Percentiles rank a stretch among this genome's conserved stretches.
These are phyloP conservation scores for Teunomyces aglyptinius DNA, from an alignment of 805 yeast genomes.

Conservation along the genomic window DNA sequence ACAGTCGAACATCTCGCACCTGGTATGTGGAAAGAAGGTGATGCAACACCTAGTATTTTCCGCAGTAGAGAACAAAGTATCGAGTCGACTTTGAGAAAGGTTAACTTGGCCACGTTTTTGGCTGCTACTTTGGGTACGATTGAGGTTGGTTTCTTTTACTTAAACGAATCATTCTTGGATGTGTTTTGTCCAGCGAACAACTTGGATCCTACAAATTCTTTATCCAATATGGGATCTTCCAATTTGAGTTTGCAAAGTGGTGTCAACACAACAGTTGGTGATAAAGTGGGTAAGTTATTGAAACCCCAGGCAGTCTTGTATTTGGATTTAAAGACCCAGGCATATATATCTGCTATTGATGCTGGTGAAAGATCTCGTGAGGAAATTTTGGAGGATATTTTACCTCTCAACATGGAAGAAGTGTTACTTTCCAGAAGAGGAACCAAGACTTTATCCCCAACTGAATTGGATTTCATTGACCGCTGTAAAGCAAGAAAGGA, in stretches of 20 bases:
- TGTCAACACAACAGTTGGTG: conserved; percentile 34
- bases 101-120: conserved; percentile 83
- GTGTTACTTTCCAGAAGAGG: conserved; percentile 40
- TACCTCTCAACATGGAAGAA: conserved; percentile 63
- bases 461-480: conserved; percentile 74
- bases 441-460: conserved; percentile 53
- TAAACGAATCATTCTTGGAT: conserved; percentile 81
- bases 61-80: conserved; percentile 60
- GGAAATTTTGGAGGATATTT: conserved; percentile 71
- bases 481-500: conserved; percentile 73
- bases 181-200: conserved; percentile 79
- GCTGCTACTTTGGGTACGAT: conserved; percentile 83
- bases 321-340: conserved; percentile 91
- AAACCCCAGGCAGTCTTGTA: conserved; percentile 79
- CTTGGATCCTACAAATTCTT: conserved; percentile 47
- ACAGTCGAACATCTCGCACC: conserved; percentile 68
- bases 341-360: conserved; percentile 84
- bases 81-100: conserved; percentile 70
- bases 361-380: conserved; percentile 57
- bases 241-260: conserved; percentile 35
- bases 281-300: conserved; percentile 55
- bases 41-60: conserved; percentile 54
- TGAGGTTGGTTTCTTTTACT: conserved; percentile 82
- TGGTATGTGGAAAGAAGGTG: conserved; percentile 67
- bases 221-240: conserved; percentile 32